These are phyloP conservation scores for Blastobotrys illinoisensis DNA, from an alignment of 1,139 yeast species.

Conservation along the genomic window DNA sequence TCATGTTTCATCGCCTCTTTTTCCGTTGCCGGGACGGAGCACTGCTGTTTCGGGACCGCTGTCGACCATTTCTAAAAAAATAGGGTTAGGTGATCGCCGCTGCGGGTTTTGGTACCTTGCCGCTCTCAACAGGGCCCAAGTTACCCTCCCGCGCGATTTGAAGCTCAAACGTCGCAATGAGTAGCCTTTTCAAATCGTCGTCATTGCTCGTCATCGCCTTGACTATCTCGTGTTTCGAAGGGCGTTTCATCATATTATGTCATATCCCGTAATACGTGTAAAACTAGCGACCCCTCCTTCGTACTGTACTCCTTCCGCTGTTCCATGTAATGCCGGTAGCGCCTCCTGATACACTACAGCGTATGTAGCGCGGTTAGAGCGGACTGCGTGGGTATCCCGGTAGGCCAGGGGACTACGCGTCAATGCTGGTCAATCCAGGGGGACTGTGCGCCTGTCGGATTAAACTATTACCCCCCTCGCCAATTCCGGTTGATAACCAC, in stretches of 20 bases:
- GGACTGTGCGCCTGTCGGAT: neutral
- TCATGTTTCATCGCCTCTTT: neutral
- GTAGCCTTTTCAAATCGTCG: neutral
- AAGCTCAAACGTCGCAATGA: neutral
- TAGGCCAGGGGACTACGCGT: neutral
- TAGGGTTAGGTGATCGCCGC: neutral
- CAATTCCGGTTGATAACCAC: neutral
- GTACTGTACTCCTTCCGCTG: too few species aligned
- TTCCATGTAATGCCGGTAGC: too few species aligned
- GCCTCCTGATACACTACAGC: neutral
- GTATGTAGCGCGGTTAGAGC: too few species aligned
- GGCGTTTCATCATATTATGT: neutral
- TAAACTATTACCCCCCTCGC: neutral
- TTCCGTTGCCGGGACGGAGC: neutral
- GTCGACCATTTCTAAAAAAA: neutral
- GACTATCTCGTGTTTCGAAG: neutral
- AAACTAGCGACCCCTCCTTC: neutral
- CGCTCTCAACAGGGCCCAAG: neutral
- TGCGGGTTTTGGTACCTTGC: neutral
- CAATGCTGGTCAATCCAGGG: neutral
- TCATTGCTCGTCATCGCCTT: neutral
- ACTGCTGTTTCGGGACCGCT: neutral
- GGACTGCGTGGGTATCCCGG: neutral
- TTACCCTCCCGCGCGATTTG: neutral
- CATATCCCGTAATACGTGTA: neutral